Evolutionary conservation across 2,329 filamentous ascomycete genomes (phyloP).

Genomic region (Stagonosporopsis cucurbitacearum): DNA sequence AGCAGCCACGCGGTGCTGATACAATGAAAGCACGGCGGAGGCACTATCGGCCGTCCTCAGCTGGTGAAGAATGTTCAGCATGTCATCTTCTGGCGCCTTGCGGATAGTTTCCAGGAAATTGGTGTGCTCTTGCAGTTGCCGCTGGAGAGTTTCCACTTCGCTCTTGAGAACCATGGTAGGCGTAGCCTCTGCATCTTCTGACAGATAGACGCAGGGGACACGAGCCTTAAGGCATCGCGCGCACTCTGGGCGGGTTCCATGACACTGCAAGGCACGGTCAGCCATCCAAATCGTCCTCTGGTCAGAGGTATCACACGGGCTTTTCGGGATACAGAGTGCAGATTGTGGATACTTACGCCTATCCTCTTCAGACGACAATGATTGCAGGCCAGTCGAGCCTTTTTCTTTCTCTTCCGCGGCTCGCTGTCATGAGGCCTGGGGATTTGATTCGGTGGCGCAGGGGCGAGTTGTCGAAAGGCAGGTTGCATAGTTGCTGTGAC

Average conservation of each 20-base stretch:
- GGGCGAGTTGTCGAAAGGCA: conserved; percentile 8
- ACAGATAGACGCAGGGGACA: conserved; percentile 13
- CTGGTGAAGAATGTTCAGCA: conserved; percentile 1
- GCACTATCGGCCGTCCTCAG: background rate
- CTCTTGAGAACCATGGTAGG: conserved; percentile 16
- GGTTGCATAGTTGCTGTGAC: conserved; percentile 7
- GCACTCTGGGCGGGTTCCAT: conserved; percentile 8
- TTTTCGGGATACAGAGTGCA: background rate
- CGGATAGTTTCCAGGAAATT: conserved; percentile 7
- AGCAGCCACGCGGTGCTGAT: background rate
- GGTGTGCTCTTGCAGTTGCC: conserved; percentile 7
- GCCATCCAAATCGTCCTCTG: background rate
- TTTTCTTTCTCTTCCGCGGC: conserved; percentile 10
- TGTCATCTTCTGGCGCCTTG: conserved; percentile 12
- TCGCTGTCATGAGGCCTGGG: conserved; percentile 3
- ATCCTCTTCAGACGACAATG: conserved; percentile 13
- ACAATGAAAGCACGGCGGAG: background rate
- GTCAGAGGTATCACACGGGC: background rate
- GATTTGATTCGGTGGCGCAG: conserved; percentile 3
- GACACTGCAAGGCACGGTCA: conserved; percentile 11
- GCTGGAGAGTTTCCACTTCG: conserved; percentile 9
- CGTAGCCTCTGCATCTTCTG: conserved; percentile 16
- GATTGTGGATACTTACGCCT: conserved; percentile 5
- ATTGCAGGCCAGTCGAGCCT: conserved; percentile 18
- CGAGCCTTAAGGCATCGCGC: conserved; percentile 1